phyloP scores from a whole-genome alignment of 441 rosid genomes.

The Hura crepitans region DNA sequence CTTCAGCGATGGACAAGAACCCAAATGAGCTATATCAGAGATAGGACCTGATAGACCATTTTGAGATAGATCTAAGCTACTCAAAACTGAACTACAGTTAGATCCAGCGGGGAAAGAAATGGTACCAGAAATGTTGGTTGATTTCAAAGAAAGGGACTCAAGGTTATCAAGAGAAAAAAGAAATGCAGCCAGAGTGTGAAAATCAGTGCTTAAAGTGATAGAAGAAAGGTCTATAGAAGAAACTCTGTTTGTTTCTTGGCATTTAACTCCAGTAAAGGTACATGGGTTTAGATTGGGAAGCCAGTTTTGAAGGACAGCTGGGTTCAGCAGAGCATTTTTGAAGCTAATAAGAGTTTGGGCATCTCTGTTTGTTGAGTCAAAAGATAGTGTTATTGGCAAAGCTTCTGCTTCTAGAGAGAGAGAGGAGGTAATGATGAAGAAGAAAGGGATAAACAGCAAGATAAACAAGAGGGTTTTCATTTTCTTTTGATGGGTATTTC shows the following conservation, averaged over 20 bases:
- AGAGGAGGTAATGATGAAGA: slow-evolving; percentile 20
- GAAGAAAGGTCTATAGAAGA: slow-evolving; percentile 52
- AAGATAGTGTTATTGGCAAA: slow-evolving; percentile 20
- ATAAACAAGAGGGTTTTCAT: slow-evolving; percentile 34
- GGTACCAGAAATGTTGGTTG: slow-evolving; percentile 54
- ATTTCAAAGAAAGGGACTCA: slow-evolving; percentile 47
- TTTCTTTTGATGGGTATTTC: slow-evolving; percentile 3
- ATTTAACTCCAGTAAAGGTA: slow-evolving; percentile 52
- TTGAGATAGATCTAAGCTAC: slow-evolving; percentile 64
- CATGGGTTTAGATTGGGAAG: slow-evolving; percentile 54
- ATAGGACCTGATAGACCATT: slow-evolving; percentile 59
- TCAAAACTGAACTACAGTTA: slow-evolving; percentile 56
- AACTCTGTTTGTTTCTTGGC: slow-evolving; percentile 49
- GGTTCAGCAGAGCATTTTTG: slow-evolving; percentile 47
- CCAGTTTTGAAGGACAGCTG: slow-evolving; percentile 52
- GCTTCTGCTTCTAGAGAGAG: slow-evolving; percentile 32
- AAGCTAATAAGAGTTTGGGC: slow-evolving; percentile 54
- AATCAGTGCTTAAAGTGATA: slow-evolving; percentile 41
- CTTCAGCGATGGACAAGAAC: slow-evolving; percentile 51
- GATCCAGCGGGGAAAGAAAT: slow-evolving; percentile 48
- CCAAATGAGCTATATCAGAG: slow-evolving; percentile 38
- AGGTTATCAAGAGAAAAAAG: slow-evolving; percentile 49
- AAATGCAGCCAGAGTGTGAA: slow-evolving; percentile 47
- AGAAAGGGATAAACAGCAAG: slow-evolving; percentile 17
- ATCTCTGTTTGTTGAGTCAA: slow-evolving; percentile 31